These are phyloP conservation scores for Blepharisma undulans DNA, from an alignment of 169 alveolate genomes.

Conservation along the genomic window DNA sequence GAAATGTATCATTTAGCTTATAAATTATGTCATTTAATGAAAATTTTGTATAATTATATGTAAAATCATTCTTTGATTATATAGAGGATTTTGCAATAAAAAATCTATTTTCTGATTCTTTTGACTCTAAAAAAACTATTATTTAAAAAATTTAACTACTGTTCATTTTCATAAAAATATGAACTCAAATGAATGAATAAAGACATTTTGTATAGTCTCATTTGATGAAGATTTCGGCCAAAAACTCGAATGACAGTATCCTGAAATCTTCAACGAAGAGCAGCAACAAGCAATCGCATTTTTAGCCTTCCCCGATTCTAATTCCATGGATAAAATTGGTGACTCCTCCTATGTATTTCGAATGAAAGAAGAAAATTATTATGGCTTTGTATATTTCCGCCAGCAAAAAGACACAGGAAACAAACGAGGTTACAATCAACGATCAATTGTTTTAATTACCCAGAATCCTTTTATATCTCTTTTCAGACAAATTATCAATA, in stretches of 20 bases:
- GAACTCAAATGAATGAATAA: conserved; percentile 16
- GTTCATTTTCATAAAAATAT: background rate
- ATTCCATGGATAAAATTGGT: conserved; percentile 18
- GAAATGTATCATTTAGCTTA: background rate
- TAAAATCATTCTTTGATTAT: no score
- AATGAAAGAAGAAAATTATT: conserved; percentile 11
- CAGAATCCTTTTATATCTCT: conserved; percentile 15
- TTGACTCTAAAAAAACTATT: background rate
- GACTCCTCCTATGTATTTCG: conserved; percentile 1
- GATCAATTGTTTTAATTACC: conserved; percentile 15
- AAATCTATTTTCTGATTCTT: no score
- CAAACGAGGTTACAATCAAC: conserved; percentile 9
- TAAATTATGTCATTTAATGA: no score
- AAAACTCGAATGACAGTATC: conserved; percentile 7
- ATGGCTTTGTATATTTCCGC: conserved; percentile 35
- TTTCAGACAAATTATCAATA: background rate
- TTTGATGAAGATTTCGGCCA: conserved; percentile 39
- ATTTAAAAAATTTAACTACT: background rate
- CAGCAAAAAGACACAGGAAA: background rate
- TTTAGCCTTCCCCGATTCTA: conserved; percentile 40
- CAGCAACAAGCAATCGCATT: background rate
- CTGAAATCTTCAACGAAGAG: background rate
- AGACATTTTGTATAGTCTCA: conserved; percentile 8
- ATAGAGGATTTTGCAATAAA: no score
- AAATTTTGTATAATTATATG: no score